Base-by-base conservation (phyloP, 2,329 filamentous ascomycete species). In the Fusarium albidum region DNA sequence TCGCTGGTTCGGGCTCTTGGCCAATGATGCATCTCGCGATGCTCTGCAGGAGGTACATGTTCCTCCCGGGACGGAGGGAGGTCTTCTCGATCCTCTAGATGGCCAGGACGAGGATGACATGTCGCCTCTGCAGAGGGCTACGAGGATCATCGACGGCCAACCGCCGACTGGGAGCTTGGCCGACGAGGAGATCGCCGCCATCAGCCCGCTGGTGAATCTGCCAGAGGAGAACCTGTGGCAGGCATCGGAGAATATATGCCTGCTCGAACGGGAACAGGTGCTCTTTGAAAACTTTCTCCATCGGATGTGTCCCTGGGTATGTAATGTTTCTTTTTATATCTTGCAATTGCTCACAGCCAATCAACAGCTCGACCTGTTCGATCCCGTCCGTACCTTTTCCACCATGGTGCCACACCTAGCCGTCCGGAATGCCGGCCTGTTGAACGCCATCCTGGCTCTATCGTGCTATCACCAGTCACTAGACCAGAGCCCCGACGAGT, bases 381-480 rank as follows among this genome's bases (percentile, higher is more conserved):
- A 67, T 14, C 57, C 63, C 7, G 52, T 50, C 4, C 41, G 56
- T 1, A 64, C 51, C 2, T 65, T 68, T 21, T 66, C 65, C 2
- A 59, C 62, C 0, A 32, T 50, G 15, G 64, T 63, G 5, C 60
- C 61, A 1, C 64, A 59, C 34, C 54, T 67, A 13, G 63, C 65
- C 9, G 45, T 64, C 6, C 50, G 55, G 1, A 86, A 86, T 58
- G 71, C 78, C 21, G 83, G 83, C 1, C 63, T 86, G 4, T 76
- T 86, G 72, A 84, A 83, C 57, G 82, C 83, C 13, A 74, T 86
- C 6, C 71, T 86, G 5, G 83, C 83, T 2, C 72, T 86, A 3
- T 79, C 82, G 9, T 77, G 41, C 18, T 58, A 58, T 3, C 57
- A 63, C 3, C 61, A 51, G 33, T 63, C 61, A 2, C 47, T 58